Percentiles rank a stretch among this genome's conserved stretches.
phyloP scores from a whole-genome alignment of 768 basidiomycete species.

The Mrakia gelida region DNA sequence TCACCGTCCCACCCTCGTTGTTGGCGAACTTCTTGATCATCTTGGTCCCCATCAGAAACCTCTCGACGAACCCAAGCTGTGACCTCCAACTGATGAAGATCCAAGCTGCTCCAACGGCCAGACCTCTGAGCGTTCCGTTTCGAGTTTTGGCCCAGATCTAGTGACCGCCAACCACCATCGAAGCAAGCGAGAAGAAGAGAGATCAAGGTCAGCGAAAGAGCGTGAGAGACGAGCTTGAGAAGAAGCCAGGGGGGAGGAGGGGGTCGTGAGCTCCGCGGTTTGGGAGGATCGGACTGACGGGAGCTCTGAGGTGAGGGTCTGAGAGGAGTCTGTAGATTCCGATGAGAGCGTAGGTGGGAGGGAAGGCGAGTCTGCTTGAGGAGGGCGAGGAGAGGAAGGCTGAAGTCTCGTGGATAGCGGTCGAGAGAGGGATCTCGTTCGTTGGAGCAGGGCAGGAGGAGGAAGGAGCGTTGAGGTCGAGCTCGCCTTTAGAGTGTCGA shows the following conservation, averaged over 20 bases:
- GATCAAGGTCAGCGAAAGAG: background rate
- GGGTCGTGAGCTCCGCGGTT: background rate
- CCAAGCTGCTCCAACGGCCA: constrained; percentile 61
- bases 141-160: constrained; percentile 22
- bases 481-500: background rate
- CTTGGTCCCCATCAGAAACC: constrained; percentile 54
- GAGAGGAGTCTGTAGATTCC: constrained; percentile 16
- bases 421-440: constrained; percentile 1
- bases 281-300: background rate
- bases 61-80: constrained; percentile 62
- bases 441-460: background rate
- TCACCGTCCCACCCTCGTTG: background rate
- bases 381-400: background rate
- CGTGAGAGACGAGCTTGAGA: background rate
- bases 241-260: background rate
- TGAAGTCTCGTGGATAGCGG: background rate
- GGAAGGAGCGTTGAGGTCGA: background rate
- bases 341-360: constrained; percentile 18
- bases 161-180: background rate
- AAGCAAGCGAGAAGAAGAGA: background rate
- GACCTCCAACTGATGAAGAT: constrained; percentile 64
- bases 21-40: background rate
- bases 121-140: constrained; percentile 70
- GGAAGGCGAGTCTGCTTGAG: constrained; percentile 7
- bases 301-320: background rate